Base-by-base conservation (phyloP, 1,139 yeast species). In the Yamadazyma pseudoaaseri region DNA sequence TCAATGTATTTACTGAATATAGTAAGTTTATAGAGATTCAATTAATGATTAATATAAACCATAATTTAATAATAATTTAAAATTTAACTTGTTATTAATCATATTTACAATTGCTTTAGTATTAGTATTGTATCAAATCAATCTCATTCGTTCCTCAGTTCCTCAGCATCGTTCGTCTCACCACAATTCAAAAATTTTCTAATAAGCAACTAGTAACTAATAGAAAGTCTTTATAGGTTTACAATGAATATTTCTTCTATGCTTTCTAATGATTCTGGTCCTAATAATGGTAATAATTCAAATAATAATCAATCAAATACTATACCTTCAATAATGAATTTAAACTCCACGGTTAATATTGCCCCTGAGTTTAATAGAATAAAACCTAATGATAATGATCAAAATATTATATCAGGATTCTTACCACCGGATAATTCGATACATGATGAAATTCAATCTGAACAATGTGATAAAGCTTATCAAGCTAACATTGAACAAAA, bases 161-260 rank as follows among this genome's bases (percentile, higher is more conserved):
- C 25, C 25, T 22, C 25, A 22, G 6, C 25, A 22, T 22, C 25
- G 25, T 22, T 22, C 25, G 25, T 22, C 31, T 29, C 31, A 29
- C 31, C 31, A 29, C 31, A 29, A 29, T 22, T 11, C 25, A 11
- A 22, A 10, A 10, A 7, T 18, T 22, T 22, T 22, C 20, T 18
- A 18, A 6, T 9, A 18, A 7, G 8, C 9, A 18, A 9, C 20
- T 7, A 18, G 20, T 18, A 7, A 18, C 20, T 18, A 7, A 18
- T 6, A 18, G 20, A 9, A 6, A 18, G 9, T 9, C 20, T 7
- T 18, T n/a, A n/a, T n/a, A n/a, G n/a, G n/a, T n/a, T n/a, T n/a
- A 22, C n/a, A 12, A 65, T 65, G 72, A 65, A 65, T 49, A 64
- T 65, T 38, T 63, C 69, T 12, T 65, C 70, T 21, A 65, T 65